Evolutionary conservation across 2,329 filamentous ascomycete species (phyloP), one percentile per base, ranked within the genome.

Genomic region (Ophiocordyceps camponoti-leonardi): DNA sequence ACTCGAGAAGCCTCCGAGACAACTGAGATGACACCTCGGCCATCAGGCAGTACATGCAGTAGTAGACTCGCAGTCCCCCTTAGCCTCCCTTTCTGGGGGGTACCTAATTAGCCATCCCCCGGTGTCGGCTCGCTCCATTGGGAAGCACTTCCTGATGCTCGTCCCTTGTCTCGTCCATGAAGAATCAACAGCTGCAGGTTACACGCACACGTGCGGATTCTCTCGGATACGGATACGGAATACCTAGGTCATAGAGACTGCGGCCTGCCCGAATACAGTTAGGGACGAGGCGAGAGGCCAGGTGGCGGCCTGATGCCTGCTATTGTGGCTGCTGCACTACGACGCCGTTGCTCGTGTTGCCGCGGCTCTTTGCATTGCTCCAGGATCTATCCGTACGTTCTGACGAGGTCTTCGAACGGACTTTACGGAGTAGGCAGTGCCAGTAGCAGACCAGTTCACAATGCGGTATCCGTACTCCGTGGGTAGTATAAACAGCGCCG

Each of bases 21-120:
- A 47, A 26, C 23, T 26, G 40, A 41, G 46, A 48, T 49, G 47
- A 49, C 42, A 43, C 45, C 43, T 44, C 28, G 33, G 40, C 44
- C 41, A 37, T 26, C 23, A 23, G 40, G 23, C 19, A 28, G 16
- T 10, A 16, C 40, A 8, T 28, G 11, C 26, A 28, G 6, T 28
- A 8, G 6, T 28, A 8, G 26, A 4, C 20, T 22, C 28, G 12
- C 26, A 8, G 31, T 22, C 14, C 20, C 20, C 4, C 41, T 18
- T 41, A 8, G 40, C 19, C 19, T 42, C 40, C 20, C 20, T 12
- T 7, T 3, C 22, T 23, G 22, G 22, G 4, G 22, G 22, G n/a
- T n/a, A n/a, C n/a, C n/a, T 23, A 3, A 23, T 23, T 23, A 23
- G n/a, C n/a, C n/a, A n/a, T n/a, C n/a, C n/a, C 23, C 23, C 7